Evolutionary conservation across 495 filamentous ascomycete species (phyloP), one percentile per base, ranked within the genome.

Genomic region (Emericellopsis terricola): DNA sequence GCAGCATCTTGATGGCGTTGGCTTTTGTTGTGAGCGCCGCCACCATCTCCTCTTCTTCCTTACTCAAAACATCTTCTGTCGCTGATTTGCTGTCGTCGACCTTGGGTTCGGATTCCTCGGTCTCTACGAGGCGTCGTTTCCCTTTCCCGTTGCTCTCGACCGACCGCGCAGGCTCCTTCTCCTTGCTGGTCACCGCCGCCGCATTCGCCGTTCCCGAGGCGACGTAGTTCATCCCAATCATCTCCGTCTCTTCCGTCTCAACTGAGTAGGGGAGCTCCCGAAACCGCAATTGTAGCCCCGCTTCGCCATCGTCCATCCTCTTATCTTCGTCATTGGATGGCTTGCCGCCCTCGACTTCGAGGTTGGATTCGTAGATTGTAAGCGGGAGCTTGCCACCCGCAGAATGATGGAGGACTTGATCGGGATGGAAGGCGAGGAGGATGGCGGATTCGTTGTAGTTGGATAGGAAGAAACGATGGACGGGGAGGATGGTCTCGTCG

Each of bases 241-340:
- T 94, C 59, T 99, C 91, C 6, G 89, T 80, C 52, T 96, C 84
- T 11, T 80, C 81, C 0, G 84, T 94, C 51, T 99, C 89, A 13
- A 94, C 73, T 0, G 74, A 71, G 50, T 87, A 94, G 13, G 77
- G 74, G 19, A 94, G 51, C 48, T 87, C 81, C 16, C 78, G 69
- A 57, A 94, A 96, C 39, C 69, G 71, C 15, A 93, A 62, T 8
- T 61, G 66, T 31, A 71, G 47, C 8, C 51, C 45, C 39, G 51
- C 62, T 37, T 78, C 73, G 27, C 69, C 69, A 43, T 85, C 81
- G 38, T 80, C 74, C 76, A 91, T 85, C 21, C 68, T 65, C 44
- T 73, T 71, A 41, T 76, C 72, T 15, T 68, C 69, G 24, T 66
- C 69, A 2, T 47, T 48, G 6, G 68, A 49, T n/a, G 60, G 60